phyloP scores from a whole-genome alignment of 768 basidiomycete species.

The Podaxis carcinomalis region DNA sequence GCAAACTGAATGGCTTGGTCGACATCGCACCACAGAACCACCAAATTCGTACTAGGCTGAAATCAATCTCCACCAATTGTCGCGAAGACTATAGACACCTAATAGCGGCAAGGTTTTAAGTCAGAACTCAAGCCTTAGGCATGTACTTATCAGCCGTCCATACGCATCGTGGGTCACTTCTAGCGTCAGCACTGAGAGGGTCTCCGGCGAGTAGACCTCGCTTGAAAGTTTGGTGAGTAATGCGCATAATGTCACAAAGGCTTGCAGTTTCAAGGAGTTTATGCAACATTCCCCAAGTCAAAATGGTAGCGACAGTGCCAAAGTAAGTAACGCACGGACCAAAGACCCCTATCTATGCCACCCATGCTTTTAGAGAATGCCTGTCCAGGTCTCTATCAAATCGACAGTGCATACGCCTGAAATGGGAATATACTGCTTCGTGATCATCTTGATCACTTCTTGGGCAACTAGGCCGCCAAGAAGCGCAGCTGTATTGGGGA shows the following conservation, averaged over 20 bases:
- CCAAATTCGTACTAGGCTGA: not conserved
- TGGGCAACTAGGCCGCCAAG: slow-evolving; percentile 93
- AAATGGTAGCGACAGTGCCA: not conserved
- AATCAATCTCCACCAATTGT: not conserved
- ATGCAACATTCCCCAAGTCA: not conserved
- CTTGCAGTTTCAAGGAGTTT: not conserved
- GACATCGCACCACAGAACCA: not conserved
- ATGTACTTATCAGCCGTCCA: not conserved
- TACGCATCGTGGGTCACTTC: not conserved
- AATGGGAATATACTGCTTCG: slow-evolving; percentile 91
- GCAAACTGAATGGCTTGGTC: too few relatives aligned
- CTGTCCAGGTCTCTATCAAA: slow-evolving; percentile 77
- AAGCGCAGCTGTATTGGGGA: slow-evolving; percentile 92
- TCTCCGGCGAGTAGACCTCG: not conserved
- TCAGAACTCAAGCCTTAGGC: not conserved
- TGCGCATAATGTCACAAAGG: not conserved
- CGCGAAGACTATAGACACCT: not conserved
- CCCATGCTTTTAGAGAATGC: slow-evolving; percentile 31
- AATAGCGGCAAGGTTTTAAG: not conserved
- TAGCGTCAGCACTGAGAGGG: not conserved
- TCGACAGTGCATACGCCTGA: slow-evolving; percentile 83
- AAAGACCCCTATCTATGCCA: not conserved
- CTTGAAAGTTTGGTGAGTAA: not conserved
- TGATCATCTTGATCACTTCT: slow-evolving; percentile 96
- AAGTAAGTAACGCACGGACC: not conserved